phyloP scores from a whole-genome alignment of 306 rosid genomes.

The Senna tora region DNA sequence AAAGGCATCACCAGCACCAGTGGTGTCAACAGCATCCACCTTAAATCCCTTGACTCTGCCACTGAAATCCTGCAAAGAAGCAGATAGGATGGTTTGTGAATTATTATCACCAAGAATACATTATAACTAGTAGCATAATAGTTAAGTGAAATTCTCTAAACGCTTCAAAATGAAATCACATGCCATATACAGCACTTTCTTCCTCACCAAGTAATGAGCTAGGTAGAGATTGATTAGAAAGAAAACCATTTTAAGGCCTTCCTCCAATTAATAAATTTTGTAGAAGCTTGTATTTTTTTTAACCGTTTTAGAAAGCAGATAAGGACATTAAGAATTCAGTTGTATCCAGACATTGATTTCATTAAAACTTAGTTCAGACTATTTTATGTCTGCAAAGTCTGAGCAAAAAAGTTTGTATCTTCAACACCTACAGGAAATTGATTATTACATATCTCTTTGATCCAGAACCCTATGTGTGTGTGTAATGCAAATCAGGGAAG shows the following conservation, averaged over 20 bases:
- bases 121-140: slow-evolving; percentile 9
- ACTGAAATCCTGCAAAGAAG: slow-evolving; percentile 68
- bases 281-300: not conserved
- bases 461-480: not conserved
- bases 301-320: slow-evolving; percentile 6
- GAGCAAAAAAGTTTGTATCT: not conserved
- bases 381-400: not conserved
- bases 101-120: slow-evolving; percentile 22
- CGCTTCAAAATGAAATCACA: slow-evolving; percentile 17
- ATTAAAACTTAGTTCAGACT: slow-evolving; percentile 7
- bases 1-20: slow-evolving; percentile 99
- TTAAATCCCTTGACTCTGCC: slow-evolving; percentile 83
- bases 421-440: not conserved
- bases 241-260: not conserved
- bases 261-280: not conserved
- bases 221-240: not conserved
- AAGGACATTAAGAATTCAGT: slow-evolving; percentile 9
- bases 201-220: not conserved
- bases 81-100: slow-evolving; percentile 13
- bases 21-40: slow-evolving; percentile 91
- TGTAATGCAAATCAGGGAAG: no score
- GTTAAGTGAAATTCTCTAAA: not conserved
- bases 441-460: slow-evolving; percentile 20
- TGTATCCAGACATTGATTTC: not conserved
- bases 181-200: not conserved